Base-by-base conservation (phyloP, 306 rosid species). In the Fragaria ananassa region DNA sequence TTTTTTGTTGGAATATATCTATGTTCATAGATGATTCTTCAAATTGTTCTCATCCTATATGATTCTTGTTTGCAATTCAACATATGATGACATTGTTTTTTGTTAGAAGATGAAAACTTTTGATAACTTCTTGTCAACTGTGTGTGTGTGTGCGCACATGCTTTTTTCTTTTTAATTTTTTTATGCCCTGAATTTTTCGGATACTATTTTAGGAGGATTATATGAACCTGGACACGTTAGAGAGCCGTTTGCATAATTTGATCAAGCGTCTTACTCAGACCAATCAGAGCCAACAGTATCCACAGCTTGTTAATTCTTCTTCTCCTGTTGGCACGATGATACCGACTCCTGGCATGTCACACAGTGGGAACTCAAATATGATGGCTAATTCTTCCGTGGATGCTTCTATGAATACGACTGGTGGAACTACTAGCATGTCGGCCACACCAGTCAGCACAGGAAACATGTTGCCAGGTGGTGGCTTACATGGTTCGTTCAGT, bases 281-380 rank as follows among this genome's bases (percentile, higher is more conserved):
- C 80, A 88, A 79, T 85, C 91, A 89, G 74, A 79, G 41, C 83
- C 93, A 87, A 77, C 98, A 89, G 63, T 86, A 87, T 78, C 80
- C 85, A 35, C 97, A 84, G 80, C 86, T 77, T 79, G 90, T 86
- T 66, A 85, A 81, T 87, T 86, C 94, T 65, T 71, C 87, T 34
- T 86, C 97, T 71, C 82, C 93, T 25, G 50, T 87, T 56, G 84
- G 93, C 74, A 89, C 92, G 54, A 95, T 95, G 99, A 95, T 92
- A 85, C 97, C 99, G 25, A 95, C 99, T 8, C 97, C 99, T 50
- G 98, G 99, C 58, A 90, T 95, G 89, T 79, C 90, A 19, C 92
- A 89, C 74, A 76, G 81, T 82, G 86, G 89, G 79, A 91, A 88
- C 88, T 85, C 99, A 72, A 92, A 77, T 80, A 82, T 89, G 89